A percentile compares a stretch with the other conserved stretches of the same genome.
phyloP scores from a whole-genome alignment of 768 basidiomycete genomes.

The Suillus brevipes region DNA sequence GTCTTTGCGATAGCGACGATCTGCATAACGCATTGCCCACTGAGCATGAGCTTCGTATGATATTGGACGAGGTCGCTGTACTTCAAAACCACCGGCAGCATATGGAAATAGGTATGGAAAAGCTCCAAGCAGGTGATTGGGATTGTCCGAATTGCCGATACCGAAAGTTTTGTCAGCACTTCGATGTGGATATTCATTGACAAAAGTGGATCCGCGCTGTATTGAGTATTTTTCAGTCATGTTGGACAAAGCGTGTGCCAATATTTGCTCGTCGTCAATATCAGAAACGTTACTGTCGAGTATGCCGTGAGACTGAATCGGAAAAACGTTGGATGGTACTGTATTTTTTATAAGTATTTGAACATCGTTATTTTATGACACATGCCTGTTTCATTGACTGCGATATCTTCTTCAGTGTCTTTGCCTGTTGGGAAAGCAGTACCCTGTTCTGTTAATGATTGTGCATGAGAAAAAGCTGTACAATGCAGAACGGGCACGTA shows the following conservation, averaged over 20 bases:
- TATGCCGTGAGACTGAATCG: neutral
- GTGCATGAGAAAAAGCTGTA: too few relatives aligned
- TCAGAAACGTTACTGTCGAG: neutral
- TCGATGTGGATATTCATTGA: neutral
- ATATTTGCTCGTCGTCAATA: neutral
- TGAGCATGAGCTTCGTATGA: too few relatives aligned
- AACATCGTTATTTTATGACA: too few relatives aligned
- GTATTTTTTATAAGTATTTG: too few relatives aligned
- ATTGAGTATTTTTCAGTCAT: neutral
- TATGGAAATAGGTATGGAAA: neutral
- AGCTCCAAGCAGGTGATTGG: neutral
- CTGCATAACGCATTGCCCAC: too few relatives aligned
- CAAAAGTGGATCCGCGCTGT: neutral
- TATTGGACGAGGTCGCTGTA: too few relatives aligned
- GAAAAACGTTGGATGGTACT: neutral
- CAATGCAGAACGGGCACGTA: neutral
- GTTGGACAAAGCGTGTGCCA: neutral
- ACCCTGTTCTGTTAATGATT: neutral
- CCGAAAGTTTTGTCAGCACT: neutral
- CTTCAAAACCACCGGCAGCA: neutral
- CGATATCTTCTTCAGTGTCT: neutral
- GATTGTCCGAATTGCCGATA: neutral
- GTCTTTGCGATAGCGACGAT: too few relatives aligned
- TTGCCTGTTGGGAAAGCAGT: neutral
- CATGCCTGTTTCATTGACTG: too few relatives aligned